phyloP scores from a whole-genome alignment of 176 grass and related monocot genomes.

The Oryza officinalis region DNA sequence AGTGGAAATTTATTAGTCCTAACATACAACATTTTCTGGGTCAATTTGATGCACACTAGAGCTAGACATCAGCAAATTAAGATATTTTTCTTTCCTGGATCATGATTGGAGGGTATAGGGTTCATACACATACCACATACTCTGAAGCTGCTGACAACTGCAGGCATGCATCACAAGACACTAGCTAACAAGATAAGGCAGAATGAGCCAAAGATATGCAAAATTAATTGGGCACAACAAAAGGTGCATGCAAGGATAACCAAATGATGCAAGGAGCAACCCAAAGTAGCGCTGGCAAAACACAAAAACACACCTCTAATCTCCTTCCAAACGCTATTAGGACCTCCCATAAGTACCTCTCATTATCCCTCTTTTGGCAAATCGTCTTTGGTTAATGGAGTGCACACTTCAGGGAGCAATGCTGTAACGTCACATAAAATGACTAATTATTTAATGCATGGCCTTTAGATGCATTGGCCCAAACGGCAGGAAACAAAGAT shows the following conservation, averaged over 20 bases:
- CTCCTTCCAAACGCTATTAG: not conserved
- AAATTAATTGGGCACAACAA: slow-evolving; percentile 5
- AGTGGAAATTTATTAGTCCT: not conserved
- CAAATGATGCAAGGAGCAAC: not conserved
- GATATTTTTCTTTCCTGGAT: not conserved
- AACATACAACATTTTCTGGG: not conserved
- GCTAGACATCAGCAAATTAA: not conserved
- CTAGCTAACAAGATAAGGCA: slow-evolving; percentile 33
- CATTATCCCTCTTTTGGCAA: not conserved
- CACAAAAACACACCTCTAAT: not conserved
- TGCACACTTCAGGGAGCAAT: not conserved
- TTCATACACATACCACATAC: not conserved
- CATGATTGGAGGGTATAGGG: too few species aligned
- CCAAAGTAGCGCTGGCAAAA: not conserved
- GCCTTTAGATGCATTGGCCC: not conserved
- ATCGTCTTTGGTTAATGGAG: not conserved
- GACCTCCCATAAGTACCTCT: slow-evolving; percentile 14
- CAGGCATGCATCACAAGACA: slow-evolving; percentile 24
- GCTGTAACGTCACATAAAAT: not conserved
- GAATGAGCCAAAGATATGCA: slow-evolving; percentile 7
- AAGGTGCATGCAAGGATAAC: slow-evolving; percentile 1
- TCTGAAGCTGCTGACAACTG: not conserved
- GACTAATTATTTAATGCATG: not conserved
- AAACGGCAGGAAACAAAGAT: not conserved
- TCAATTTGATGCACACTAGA: not conserved